Evolutionary conservation across 768 basidiomycete genomes (phyloP).

Genomic region (Amanita phalloides): DNA sequence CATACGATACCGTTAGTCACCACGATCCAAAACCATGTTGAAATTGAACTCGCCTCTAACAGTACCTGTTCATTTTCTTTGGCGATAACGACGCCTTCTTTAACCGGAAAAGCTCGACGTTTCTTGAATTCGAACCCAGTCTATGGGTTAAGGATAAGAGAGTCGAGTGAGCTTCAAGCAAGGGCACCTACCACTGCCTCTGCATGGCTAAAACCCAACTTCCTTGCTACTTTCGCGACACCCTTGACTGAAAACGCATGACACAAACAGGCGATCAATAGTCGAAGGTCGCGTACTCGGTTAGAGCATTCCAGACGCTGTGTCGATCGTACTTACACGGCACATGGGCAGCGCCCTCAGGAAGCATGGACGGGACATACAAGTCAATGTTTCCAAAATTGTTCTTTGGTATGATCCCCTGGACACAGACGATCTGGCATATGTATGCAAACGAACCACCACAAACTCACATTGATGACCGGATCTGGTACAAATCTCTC

Average conservation of each 20-base stretch:
- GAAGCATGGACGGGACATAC: constrained; percentile 93
- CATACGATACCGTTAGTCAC: neutral
- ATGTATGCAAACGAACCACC: neutral
- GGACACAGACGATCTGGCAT: constrained; percentile 5
- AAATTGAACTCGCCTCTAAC: constrained; percentile 49
- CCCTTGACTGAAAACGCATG: constrained; percentile 55
- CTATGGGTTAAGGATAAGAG: constrained; percentile 25
- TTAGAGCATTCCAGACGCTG: neutral
- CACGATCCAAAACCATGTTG: neutral
- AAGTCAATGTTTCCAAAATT: constrained; percentile 96
- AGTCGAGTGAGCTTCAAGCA: neutral
- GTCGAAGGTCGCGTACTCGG: neutral
- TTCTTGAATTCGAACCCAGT: constrained; percentile 96
- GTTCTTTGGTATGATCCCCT: constrained; percentile 94
- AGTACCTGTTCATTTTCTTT: constrained; percentile 64
- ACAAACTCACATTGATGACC: constrained; percentile 64
- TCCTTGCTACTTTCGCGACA: constrained; percentile 78
- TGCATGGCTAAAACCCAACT: constrained; percentile 81
- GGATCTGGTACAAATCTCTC: constrained; percentile 71
- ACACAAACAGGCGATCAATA: constrained; percentile 4
- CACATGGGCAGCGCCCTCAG: constrained; percentile 74
- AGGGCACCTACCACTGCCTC: constrained; percentile 80
- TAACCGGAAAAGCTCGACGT: constrained; percentile 73
- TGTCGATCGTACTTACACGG: constrained; percentile 58
- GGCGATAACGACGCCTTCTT: constrained; percentile 83